Base-by-base conservation (phyloP, 139 green algal genomes). In the Diplosphaera chodatii region DNA sequence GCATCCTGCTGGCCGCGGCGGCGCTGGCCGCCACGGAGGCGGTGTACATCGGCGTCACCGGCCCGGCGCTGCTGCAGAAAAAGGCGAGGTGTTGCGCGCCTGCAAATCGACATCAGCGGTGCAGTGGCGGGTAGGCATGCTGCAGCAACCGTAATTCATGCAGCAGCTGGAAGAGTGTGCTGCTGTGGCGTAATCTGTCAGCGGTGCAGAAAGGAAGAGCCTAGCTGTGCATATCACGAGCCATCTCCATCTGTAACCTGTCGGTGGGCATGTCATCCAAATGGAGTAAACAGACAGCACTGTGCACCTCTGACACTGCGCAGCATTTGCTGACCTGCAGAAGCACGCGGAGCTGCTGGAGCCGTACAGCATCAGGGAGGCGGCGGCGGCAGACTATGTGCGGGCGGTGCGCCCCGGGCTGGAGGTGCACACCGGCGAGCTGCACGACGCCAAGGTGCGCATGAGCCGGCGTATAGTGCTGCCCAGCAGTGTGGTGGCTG, bases 1-100 rank as follows among this genome's bases (percentile, higher is more conserved):
- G 92, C 34, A 78, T 96, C 55, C 86, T 98, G 74, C 83, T 98
- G 71, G 88, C 88, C 1, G 84, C 83, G 16, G 86, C 90, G 0
- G 90, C 89, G 2, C 74, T 94, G 28, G 77, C 92, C 27, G 70
- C 74, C 20, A 70, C 23, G 1, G 20, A 77, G 2, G 48, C 65
- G 5, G 77, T 92, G 6, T 95, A 86, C 64, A 79, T 94, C 23
- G 92, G 92, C 21, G 64, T 97, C 32, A 94, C 92, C 74, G 82
- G 88, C 89, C 71, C 66, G 77, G 27, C 20, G 6, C 20, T 30
- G 37, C 41, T 32, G 27, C 29, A n/a, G 28, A 69, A 28, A 8
- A 40, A 40, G 29, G 27, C 31, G 22, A 13, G 5, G 18, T 4
- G 23, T 33, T n/a, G n/a, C n/a, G n/a, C n/a, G n/a, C n/a, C n/a